A percentile compares a stretch with the other conserved stretches of the same genome.
phyloP scores from a whole-genome alignment of 192 early-diverging fungal species.

The Allomyces macrogynus region DNA sequence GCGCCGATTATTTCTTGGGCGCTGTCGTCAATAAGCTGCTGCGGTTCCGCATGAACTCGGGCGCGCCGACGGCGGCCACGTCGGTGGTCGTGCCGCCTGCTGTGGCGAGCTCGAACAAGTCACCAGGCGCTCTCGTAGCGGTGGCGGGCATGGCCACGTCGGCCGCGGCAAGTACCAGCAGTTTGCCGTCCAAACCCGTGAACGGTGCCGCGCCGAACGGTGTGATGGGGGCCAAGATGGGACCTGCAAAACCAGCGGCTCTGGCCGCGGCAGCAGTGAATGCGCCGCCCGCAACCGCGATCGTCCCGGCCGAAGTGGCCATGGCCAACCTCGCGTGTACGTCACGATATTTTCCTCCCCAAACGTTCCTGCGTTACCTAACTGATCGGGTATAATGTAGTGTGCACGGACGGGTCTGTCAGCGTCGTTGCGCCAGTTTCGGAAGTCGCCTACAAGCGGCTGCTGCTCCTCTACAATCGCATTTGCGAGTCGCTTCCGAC shows the following conservation, averaged over 20 bases:
- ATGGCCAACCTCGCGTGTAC: no score
- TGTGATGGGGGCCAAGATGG: no score
- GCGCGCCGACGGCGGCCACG: no score
- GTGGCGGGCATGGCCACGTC: conserved; percentile 36
- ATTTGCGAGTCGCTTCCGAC: neutral
- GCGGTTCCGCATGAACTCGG: neutral
- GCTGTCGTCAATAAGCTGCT: conserved; percentile 32
- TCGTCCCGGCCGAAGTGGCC: no score
- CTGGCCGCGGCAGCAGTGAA: no score
- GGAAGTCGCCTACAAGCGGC: conserved; percentile 81
- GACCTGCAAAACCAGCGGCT: no score
- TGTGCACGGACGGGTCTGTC: conserved; percentile 36
- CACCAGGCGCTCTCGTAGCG: conserved; percentile 4
- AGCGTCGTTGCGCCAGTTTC: conserved; percentile 50
- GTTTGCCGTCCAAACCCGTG: neutral
- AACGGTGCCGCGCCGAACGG: neutral
- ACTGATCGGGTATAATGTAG: no score
- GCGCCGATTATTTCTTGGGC: conserved; percentile 74
- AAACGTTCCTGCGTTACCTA: no score
- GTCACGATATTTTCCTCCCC: no score
- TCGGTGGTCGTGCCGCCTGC: no score
- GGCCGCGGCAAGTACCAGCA: conserved; percentile 4
- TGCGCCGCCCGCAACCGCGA: no score
- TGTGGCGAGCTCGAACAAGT: no score
- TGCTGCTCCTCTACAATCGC: conserved; percentile 57